Percentiles rank a stretch among this genome's conserved stretches.
Conservation (phyloP, 2,329 filamentous ascomycete genomes). For the Xylariales sp. region DNA sequence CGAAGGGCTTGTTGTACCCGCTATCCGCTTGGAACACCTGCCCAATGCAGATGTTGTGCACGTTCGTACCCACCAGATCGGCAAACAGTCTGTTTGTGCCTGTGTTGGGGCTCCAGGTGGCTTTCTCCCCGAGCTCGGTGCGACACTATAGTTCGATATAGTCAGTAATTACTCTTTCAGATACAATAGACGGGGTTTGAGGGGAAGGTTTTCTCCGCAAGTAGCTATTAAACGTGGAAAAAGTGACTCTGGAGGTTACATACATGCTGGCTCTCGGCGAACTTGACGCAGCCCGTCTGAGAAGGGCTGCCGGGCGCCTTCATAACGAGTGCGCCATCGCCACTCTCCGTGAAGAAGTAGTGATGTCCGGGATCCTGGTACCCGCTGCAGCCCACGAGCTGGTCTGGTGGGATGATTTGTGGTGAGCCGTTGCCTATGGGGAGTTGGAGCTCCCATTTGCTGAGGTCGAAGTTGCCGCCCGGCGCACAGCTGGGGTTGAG, state of each 20-base stretch:
- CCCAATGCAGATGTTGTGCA: conserved; percentile 31
- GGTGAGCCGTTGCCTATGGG: conserved; percentile 34
- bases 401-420: conserved; percentile 25
- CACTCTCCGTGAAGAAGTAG: conserved; percentile 34
- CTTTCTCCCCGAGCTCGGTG: conserved; percentile 32
- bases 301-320: conserved; percentile 30
- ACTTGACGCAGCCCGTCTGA: conserved; percentile 32
- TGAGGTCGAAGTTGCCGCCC: conserved; percentile 34
- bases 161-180: conserved; percentile 16
- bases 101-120: conserved; percentile 35
- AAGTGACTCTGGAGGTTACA: conserved; percentile 14
- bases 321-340: conserved; percentile 34
- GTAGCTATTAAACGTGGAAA: conserved; percentile 11
- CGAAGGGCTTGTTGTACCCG: conserved; percentile 33
- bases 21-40: conserved; percentile 33
- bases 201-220: neutral
- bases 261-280: conserved; percentile 32
- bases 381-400: conserved; percentile 30
- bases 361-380: conserved; percentile 35
- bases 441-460: conserved; percentile 35
- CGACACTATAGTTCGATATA: conserved; percentile 27
- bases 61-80: conserved; percentile 30
- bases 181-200: conserved; percentile 1
- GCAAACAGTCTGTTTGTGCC: conserved; percentile 35
- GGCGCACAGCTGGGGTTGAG: conserved; percentile 32